Percentiles rank a stretch among this genome's conserved stretches.
These are phyloP conservation scores for Hericium rajendrae DNA, from an alignment of 768 basidiomycete genomes.

Conservation along the genomic window DNA sequence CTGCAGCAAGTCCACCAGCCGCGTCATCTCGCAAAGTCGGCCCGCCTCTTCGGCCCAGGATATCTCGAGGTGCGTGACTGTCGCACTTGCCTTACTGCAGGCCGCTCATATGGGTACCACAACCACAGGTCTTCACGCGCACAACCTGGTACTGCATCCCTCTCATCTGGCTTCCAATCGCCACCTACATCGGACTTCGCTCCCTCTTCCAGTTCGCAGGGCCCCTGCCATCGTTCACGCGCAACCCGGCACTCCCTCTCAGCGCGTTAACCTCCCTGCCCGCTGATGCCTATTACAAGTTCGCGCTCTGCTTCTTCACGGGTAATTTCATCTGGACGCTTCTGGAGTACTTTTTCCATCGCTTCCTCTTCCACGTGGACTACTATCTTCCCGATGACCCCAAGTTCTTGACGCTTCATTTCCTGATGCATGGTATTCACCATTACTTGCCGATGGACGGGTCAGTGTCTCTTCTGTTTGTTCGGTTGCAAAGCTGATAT, in stretches of 20 bases:
- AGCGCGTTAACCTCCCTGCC: slow-evolving; percentile 39
- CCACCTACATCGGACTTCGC: slow-evolving; percentile 67
- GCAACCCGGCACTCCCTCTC: slow-evolving; percentile 46
- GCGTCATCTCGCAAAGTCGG: slow-evolving; percentile 73
- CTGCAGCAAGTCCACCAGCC: slow-evolving; percentile 96
- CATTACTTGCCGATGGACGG: slow-evolving; percentile 97
- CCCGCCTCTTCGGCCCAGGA: slow-evolving; percentile 76
- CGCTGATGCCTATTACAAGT: slow-evolving; percentile 39
- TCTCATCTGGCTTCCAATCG: slow-evolving; percentile 83
- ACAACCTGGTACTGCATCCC: slow-evolving; percentile 95
- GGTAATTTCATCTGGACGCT: slow-evolving; percentile 93
- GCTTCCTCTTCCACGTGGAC: slow-evolving; percentile 97
- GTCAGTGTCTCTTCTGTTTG: slow-evolving; percentile 29
- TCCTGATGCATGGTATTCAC: slow-evolving; percentile 90
- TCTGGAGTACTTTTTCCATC: slow-evolving; percentile 86
- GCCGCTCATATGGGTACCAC: neutral
- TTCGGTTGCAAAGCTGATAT: slow-evolving; percentile 3
- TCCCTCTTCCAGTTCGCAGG: slow-evolving; percentile 69
- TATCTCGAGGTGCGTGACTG: slow-evolving; percentile 59
- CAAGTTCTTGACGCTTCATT: slow-evolving; percentile 76
- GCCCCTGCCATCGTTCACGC: slow-evolving; percentile 54
- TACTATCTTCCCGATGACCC: slow-evolving; percentile 75
- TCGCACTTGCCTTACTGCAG: neutral
- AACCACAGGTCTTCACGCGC: slow-evolving; percentile 62
- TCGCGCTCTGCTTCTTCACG: slow-evolving; percentile 59